Evolutionary conservation across 148 eudicot genomes (phyloP), one percentile per base, ranked within the genome.

Genomic region (Dysphania ambrosioides): DNA sequence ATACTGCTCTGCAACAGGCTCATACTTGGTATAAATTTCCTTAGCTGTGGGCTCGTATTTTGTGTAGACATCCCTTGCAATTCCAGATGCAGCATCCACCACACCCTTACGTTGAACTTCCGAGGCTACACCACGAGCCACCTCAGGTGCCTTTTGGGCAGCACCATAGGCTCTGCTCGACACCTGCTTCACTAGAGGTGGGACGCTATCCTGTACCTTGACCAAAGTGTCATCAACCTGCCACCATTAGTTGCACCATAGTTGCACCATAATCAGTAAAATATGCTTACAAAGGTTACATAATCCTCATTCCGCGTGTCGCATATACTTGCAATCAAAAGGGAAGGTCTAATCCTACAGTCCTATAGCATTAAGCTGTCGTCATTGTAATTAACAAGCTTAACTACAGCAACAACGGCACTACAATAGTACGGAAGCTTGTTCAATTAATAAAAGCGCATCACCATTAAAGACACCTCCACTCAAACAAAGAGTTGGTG

Each of bases 41-140:
- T 87, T 90, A 40, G 98, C 98, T n/a, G 89, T 79, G 21, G 98
- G 98, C 84, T 94, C 96, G 15, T 79, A 92, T 76, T 86, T 94
- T 56, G 83, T 73, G 77, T 91, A 91, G 18, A 87, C 83, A 12
- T 83, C 84, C 81, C 85, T 90, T 40, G 96, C 97, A 0, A 90
- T 62, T 59, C 86, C 93, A 5, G 97, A 88, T 70, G 97, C 97
- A 13, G 92, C 86, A 61, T 86, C 96, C 34, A 88, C 80, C 64
- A 95, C 82, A 31, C 89, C 91, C n/a, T 65, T 80, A 13, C 82
- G 89, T 65, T 92, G 89, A 40, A 92, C 91, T 63, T 90, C 99
- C 0, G 92, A 81, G 18, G 89, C 87, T 27, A 92, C 88, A 23
- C 80, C 80, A 2, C 97, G 89, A 66, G 98, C 98, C 19, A 86